Evolutionary conservation across 768 basidiomycete genomes (phyloP), one percentile per base, ranked within the genome.

Genomic region (Dentipellis sp.): DNA sequence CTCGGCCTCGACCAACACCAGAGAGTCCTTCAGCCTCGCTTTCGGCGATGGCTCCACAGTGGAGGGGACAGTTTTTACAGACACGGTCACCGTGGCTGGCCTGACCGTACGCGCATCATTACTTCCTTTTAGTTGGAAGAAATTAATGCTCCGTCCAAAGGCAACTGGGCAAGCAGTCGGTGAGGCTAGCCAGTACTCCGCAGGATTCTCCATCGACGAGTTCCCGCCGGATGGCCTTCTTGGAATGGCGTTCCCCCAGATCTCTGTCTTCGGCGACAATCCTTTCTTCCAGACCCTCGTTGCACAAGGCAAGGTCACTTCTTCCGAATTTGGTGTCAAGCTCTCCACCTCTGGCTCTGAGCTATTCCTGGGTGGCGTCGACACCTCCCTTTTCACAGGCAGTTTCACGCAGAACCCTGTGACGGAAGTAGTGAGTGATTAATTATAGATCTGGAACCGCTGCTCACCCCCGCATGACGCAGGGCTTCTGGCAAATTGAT

Each of bases 1-100:
- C 40, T 59, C 48, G 11, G 35, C 50, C 7, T 67, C 75, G 11
- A 39, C 57, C 10, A 57, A 67, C 57, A 50, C 63, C 34, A 55
- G 52, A 12, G 59, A 63, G 35, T 47, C 59, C 2, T 74, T 76
- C 60, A 45, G 58, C 11, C 62, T 77, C 8, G 7, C 49, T 1
- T 80, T 78, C 59, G 67, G 67, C 23, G 76, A 70, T 52, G 76
- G 77, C 1, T 72, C 72, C 1, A 56, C 58, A 1, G 72, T 74
- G 17, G 57, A 58, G 0, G 79, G 78, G 34, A 60, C 65, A 16
- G 68, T 72, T 45, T 79, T 72, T 60, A 67, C 58, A n/a, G 78
- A 80, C 64, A 68, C 65, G 17, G 75, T 81, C 39, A 63, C 62
- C 45, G 60, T 79, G 36, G 72, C 63, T 6, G 71, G 71, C 16